A percentile compares a stretch with the other conserved stretches of the same genome.
Evolutionary conservation across 495 filamentous ascomycete species (phyloP).

Genomic region (Friedmanniomyces simplex): DNA sequence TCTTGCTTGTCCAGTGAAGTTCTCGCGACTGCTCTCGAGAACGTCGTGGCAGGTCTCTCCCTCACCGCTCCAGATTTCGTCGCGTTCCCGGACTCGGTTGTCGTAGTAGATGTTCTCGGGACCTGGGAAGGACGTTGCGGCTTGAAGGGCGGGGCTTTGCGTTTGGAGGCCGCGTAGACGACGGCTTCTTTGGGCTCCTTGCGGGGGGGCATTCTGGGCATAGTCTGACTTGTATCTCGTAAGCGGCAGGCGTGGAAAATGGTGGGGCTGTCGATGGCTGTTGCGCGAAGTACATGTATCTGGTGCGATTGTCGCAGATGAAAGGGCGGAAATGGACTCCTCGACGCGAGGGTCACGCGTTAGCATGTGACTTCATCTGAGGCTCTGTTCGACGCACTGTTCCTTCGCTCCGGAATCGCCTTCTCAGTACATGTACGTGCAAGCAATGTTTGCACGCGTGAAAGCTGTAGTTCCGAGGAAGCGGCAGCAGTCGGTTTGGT

Average conservation of each 20-base stretch:
- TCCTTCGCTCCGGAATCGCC: too few relatives aligned
- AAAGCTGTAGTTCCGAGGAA: too few relatives aligned
- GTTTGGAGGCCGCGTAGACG: slow-evolving; percentile 19
- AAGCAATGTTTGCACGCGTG: too few relatives aligned
- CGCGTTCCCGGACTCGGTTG: slow-evolving; percentile 7
- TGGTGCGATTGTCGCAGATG: too few relatives aligned
- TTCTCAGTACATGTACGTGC: too few relatives aligned
- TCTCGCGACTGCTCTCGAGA: background rate
- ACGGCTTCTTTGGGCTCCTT: slow-evolving; percentile 19
- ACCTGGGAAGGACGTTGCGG: slow-evolving; percentile 18
- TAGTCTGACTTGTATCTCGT: background rate
- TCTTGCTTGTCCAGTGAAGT: slow-evolving; percentile 8
- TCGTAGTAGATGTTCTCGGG: slow-evolving; percentile 1
- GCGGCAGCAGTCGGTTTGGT: too few relatives aligned
- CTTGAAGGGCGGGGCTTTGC: slow-evolving; percentile 22
- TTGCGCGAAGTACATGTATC: too few relatives aligned
- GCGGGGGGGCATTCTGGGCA: slow-evolving; percentile 12
- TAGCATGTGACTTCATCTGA: too few relatives aligned
- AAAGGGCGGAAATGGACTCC: too few relatives aligned
- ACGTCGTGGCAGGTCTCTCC: background rate
- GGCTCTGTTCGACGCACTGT: too few relatives aligned
- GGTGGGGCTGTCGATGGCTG: background rate
- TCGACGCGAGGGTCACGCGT: too few relatives aligned
- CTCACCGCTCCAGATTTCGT: background rate
- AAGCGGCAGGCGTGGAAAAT: background rate